Conservation (phyloP, 768 basidiomycete genomes). For the Tulasnella sp. region DNA sequence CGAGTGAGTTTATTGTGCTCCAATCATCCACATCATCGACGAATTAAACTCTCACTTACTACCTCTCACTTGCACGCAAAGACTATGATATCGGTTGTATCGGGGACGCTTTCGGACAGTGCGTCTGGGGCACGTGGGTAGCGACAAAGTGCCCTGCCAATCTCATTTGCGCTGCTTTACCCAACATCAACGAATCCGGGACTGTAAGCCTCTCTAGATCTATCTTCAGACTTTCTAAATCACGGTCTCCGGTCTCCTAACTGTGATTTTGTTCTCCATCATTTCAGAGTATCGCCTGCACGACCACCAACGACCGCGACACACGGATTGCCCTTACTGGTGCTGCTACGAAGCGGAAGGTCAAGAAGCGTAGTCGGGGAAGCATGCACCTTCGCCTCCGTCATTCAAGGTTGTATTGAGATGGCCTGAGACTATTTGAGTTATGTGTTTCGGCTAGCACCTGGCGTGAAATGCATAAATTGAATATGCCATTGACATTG, state of each 20-base stretch:
- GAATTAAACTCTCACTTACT: too few species aligned
- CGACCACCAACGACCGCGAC: background rate
- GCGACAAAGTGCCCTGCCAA: background rate
- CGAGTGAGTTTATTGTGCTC: background rate
- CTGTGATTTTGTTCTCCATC: too few species aligned
- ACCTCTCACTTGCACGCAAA: background rate
- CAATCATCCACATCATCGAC: too few species aligned
- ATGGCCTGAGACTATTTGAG: too few species aligned
- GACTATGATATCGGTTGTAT: conserved; percentile 9
- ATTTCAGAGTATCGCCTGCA: conserved; percentile 9
- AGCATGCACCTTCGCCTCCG: too few species aligned
- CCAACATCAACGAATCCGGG: conserved; percentile 1
- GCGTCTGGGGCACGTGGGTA: conserved; percentile 10
- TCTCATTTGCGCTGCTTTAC: conserved; percentile 7
- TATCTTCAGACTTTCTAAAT: too few species aligned
- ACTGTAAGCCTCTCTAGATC: background rate
- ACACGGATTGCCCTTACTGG: conserved; percentile 9
- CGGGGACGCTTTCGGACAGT: conserved; percentile 9
- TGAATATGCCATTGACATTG: too few species aligned
- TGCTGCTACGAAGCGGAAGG: background rate
- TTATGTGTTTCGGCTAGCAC: too few species aligned
- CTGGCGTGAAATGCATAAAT: too few species aligned
- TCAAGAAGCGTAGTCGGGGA: too few species aligned
- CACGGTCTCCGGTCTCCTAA: too few species aligned
- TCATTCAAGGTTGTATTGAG: too few species aligned